A percentile compares a stretch with the other conserved stretches of the same genome.
phyloP scores from a whole-genome alignment of 2,329 filamentous ascomycete genomes.

The Seiridium cupressi region DNA sequence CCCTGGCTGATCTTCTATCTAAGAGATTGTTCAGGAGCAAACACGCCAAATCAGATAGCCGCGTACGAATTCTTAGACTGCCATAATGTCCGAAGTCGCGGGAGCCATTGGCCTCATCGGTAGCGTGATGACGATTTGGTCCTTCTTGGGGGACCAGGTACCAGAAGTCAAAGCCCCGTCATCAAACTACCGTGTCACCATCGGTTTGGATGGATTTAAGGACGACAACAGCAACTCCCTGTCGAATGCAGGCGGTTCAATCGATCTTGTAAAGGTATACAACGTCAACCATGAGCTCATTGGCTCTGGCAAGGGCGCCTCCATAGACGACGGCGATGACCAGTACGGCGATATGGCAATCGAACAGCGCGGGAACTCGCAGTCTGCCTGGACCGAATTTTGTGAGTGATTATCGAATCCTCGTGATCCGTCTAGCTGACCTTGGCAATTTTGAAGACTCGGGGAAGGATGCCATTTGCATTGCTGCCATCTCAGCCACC shows the following conservation, averaged over 20 bases:
- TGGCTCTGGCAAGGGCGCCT: conserved; percentile 1
- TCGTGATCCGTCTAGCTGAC: no score
- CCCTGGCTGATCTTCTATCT: no score
- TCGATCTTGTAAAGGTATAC: conserved; percentile 7
- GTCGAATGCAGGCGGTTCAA: not conserved
- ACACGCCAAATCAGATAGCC: no score
- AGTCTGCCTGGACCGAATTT: conserved; percentile 9
- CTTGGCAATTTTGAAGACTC: not conserved
- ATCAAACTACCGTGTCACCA: conserved; percentile 5
- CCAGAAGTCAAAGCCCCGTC: not conserved
- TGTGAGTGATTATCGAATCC: conserved; percentile 1
- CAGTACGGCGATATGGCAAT: not conserved
- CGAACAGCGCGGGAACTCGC: not conserved
- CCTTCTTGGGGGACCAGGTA: not conserved
- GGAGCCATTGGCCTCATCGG: no score
- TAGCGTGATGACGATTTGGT: no score
- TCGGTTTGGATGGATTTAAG: not conserved
- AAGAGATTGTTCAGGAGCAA: no score
- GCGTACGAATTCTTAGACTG: no score
- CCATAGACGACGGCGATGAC: not conserved
- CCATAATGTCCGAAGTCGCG: no score
- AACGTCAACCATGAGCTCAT: conserved; percentile 8
- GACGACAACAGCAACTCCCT: not conserved
- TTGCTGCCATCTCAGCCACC: conserved; percentile 9
- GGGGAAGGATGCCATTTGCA: conserved; percentile 9